Evolutionary conservation across 345 rosid species (phyloP).

Genomic region (Kernera saxatilis): DNA sequence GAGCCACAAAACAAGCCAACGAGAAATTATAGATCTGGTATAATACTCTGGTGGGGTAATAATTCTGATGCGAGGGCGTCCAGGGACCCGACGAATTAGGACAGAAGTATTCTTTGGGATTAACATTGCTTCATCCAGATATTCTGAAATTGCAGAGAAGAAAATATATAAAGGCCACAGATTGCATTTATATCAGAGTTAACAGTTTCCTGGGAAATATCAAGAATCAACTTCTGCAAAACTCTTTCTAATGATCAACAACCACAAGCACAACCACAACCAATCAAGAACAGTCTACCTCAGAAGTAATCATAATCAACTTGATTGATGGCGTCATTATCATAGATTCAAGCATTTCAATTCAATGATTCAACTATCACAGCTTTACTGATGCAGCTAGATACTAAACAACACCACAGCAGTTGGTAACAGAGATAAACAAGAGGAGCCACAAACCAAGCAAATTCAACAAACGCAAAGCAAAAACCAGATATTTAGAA

Average conservation of each 20-base stretch:
- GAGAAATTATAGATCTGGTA: constrained; percentile 9
- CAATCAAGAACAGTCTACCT: neutral
- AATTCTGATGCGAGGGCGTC: constrained; percentile 89
- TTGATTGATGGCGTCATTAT: neutral
- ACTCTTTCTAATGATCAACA: neutral
- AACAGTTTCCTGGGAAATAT: neutral
- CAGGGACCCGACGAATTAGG: constrained; percentile 94
- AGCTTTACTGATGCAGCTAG: neutral
- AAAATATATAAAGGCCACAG: neutral
- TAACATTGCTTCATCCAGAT: constrained; percentile 87
- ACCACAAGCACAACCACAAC: constrained; percentile 1
- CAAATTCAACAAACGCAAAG: neutral
- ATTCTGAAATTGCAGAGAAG: constrained; percentile 76
- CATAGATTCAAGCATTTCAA: neutral
- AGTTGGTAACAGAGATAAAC: neutral
- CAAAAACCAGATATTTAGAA: neutral
- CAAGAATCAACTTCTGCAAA: neutral
- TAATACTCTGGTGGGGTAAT: constrained; percentile 74
- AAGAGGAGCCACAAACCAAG: neutral
- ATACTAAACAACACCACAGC: neutral
- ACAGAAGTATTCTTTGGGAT: constrained; percentile 96
- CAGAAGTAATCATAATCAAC: neutral
- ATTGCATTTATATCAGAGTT: neutral
- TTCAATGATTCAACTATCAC: neutral
- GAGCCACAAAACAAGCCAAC: neutral